These are phyloP conservation scores for Phaeophleospora eucalypticola DNA, from an alignment of 2,329 filamentous ascomycete genomes.

Conservation along the genomic window DNA sequence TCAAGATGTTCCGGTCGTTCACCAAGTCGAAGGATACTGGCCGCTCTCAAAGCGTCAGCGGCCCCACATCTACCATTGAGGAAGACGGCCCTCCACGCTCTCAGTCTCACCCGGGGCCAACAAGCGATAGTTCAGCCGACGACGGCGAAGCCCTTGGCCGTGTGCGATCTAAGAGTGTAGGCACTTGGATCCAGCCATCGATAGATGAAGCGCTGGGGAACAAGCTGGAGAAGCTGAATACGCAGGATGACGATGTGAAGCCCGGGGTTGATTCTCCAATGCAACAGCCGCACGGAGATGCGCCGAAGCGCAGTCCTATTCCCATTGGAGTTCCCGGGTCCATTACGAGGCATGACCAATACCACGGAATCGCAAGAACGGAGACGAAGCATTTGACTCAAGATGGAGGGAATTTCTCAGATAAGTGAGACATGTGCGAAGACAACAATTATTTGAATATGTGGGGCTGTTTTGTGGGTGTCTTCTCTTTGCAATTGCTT, in stretches of 20 bases:
- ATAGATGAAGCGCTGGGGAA: too few species aligned
- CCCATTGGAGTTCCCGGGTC: constrained; percentile 29
- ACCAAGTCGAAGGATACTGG: constrained; percentile 13
- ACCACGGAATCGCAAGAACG: constrained; percentile 29
- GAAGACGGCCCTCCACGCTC: constrained; percentile 25
- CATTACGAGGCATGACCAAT: constrained; percentile 43
- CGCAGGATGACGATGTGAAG: constrained; percentile 8
- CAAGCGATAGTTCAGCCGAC: not conserved
- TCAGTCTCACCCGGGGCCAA: constrained; percentile 21
- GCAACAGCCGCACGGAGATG: constrained; percentile 14
- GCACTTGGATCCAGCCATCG: constrained; percentile 10
- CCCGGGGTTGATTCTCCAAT: constrained; percentile 24
- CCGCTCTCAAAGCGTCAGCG: constrained; percentile 9
- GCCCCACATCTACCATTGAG: constrained; percentile 10
- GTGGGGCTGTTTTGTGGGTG: not conserved
- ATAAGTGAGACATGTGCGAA: not conserved
- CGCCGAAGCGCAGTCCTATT: constrained; percentile 10
- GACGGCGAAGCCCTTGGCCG: constrained; percentile 4
- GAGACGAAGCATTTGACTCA: constrained; percentile 39
- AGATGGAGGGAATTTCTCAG: constrained; percentile 9
- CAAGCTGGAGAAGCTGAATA: constrained; percentile 19
- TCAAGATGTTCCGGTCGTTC: constrained; percentile 28
- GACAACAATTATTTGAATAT: not conserved
- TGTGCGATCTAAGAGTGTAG: constrained; percentile 23
- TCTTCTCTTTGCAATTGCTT: not conserved